Evolutionary conservation across 176 grass and related monocot genomes (phyloP).

Genomic region (Oryza brachyantha): DNA sequence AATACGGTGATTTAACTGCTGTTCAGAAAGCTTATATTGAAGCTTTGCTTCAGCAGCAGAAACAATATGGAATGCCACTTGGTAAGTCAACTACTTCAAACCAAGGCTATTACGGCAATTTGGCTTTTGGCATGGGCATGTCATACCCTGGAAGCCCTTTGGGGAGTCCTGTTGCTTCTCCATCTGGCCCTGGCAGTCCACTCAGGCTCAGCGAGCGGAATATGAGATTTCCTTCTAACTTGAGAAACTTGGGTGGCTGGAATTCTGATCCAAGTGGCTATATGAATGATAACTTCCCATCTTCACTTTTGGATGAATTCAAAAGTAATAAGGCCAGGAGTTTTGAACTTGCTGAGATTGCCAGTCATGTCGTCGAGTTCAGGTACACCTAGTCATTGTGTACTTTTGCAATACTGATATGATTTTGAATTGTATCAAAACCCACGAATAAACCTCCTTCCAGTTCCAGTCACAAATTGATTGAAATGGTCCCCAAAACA

Average conservation of each 20-base stretch:
- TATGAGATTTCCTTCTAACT: conserved; percentile 56
- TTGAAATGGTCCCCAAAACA: not conserved
- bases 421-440: conserved; percentile 6
- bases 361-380: conserved; percentile 89
- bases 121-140: conserved; percentile 56
- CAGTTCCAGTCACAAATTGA: not conserved
- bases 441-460: not conserved
- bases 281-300: conserved; percentile 67
- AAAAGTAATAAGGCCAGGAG: conserved; percentile 88
- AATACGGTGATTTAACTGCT: conserved; percentile 57
- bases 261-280: conserved; percentile 51
- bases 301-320: conserved; percentile 92
- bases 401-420: conserved; percentile 17
- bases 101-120: conserved; percentile 60
- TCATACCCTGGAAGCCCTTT: conserved; percentile 79
- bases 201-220: conserved; percentile 66
- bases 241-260: conserved; percentile 64
- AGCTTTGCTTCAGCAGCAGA: conserved; percentile 78
- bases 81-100: conserved; percentile 63
- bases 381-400: conserved; percentile 45
- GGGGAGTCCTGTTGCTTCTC: conserved; percentile 60
- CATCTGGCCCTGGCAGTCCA: conserved; percentile 61
- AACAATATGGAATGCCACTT: conserved; percentile 72
- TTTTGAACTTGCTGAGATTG: conserved; percentile 96
- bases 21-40: conserved; percentile 82